A percentile compares a stretch with the other conserved stretches of the same genome.
These are phyloP conservation scores for Beauveria medogensis DNA, from an alignment of 2,329 filamentous ascomycete genomes.

Conservation along the genomic window DNA sequence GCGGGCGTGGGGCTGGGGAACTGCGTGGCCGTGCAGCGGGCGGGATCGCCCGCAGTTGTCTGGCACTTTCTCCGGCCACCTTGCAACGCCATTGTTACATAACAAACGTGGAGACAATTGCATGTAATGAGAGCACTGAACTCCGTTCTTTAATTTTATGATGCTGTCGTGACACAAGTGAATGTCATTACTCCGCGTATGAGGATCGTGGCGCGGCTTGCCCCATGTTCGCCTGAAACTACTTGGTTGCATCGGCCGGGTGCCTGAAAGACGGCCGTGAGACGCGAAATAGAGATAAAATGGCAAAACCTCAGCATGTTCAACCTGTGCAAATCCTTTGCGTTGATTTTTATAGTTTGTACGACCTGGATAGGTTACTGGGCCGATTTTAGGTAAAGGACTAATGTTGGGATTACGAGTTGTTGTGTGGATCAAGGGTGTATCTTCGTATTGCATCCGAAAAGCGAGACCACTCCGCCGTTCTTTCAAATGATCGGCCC, in stretches of 20 bases:
- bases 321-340: not conserved
- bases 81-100: not conserved
- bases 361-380: not conserved
- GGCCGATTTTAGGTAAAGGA: not conserved
- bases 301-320: not conserved
- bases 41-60: not conserved
- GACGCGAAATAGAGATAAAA: not conserved
- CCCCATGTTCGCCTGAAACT: not conserved
- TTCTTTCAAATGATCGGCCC: not conserved
- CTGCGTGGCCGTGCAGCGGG: not conserved
- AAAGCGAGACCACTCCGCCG: not conserved
- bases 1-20: not conserved
- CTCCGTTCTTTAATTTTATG: too few species aligned
- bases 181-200: too few species aligned
- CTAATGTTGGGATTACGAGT: not conserved
- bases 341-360: not conserved
- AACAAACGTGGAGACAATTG: not conserved
- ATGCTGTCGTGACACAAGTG: too few species aligned
- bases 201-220: too few species aligned
- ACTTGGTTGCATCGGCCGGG: not conserved
- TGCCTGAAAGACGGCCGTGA: not conserved
- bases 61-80: not conserved
- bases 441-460: slow-evolving; percentile 4
- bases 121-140: not conserved
- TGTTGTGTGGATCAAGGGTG: not conserved